Conservation (phyloP, 1,284 basidiomycete genomes). For the Blastosporella zonata region DNA sequence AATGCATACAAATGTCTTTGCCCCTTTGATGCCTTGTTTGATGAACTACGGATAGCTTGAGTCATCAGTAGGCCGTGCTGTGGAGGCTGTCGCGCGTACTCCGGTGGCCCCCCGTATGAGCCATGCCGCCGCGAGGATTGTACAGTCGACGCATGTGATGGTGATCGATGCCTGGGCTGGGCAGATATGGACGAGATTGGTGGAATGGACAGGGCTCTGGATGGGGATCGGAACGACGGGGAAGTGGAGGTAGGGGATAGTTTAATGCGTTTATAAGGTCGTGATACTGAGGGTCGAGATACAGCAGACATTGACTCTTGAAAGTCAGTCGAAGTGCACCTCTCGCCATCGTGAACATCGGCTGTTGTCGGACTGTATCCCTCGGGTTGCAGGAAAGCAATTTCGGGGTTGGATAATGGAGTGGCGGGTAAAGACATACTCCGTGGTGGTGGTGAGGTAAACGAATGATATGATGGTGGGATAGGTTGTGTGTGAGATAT, state of each 20-base stretch:
- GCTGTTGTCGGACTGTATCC: slow-evolving; percentile 13
- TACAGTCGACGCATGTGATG: slow-evolving; percentile 19
- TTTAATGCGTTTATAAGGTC: slow-evolving; percentile 20
- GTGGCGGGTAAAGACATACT: slow-evolving; percentile 16
- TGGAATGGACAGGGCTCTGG: slow-evolving; percentile 23
- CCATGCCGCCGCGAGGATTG: slow-evolving; percentile 19
- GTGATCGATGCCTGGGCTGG: slow-evolving; percentile 11
- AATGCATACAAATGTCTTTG: slow-evolving; percentile 55
- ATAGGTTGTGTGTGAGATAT: neutral
- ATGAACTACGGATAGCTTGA: slow-evolving; percentile 47
- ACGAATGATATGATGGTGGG: neutral
- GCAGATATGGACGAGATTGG: slow-evolving; percentile 26
- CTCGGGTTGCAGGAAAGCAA: slow-evolving; percentile 15
- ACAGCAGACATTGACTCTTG: slow-evolving; percentile 4
- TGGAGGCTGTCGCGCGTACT: slow-evolving; percentile 23
- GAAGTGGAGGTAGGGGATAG: slow-evolving; percentile 9
- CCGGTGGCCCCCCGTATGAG: slow-evolving; percentile 17
- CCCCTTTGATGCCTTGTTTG: slow-evolving; percentile 46
- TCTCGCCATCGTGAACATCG: slow-evolving; percentile 3
- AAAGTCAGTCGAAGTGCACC: slow-evolving; percentile 8
- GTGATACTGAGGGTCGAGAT: slow-evolving; percentile 1
- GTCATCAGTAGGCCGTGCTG: slow-evolving; percentile 39
- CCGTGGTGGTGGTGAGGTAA: slow-evolving; percentile 3
- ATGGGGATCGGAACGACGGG: slow-evolving; percentile 9
- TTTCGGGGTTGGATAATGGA: slow-evolving; percentile 25